Evolutionary conservation across 805 yeast genomes (phyloP).

Genomic region (Candida easanensis): DNA sequence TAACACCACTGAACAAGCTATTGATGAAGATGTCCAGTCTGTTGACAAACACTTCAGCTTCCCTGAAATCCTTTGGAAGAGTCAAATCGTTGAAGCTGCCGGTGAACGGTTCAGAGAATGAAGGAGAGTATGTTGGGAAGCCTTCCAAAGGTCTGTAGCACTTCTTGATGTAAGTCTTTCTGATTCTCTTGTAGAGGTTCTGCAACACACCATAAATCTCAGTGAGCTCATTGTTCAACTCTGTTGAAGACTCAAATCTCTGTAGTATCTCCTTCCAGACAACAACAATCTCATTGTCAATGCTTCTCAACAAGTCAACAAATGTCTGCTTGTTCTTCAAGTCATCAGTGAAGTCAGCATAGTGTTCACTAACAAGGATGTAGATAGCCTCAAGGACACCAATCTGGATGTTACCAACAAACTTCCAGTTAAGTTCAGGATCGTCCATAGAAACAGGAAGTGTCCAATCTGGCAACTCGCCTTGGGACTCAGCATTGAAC

Average conservation of each 20-base stretch:
- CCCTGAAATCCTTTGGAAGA: slow-evolving; percentile 38
- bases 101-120: slow-evolving; percentile 1
- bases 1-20: slow-evolving; percentile 53
- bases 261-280: slow-evolving; percentile 45
- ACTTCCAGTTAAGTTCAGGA: slow-evolving; percentile 56
- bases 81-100: slow-evolving; percentile 7
- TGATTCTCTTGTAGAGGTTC: slow-evolving; percentile 57
- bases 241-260: slow-evolving; percentile 21
- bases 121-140: slow-evolving; percentile 15
- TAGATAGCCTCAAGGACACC: slow-evolving; percentile 77
- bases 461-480: slow-evolving; percentile 60
- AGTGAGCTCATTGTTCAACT: slow-evolving; percentile 27
- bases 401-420: slow-evolving; percentile 73
- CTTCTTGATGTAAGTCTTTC: slow-evolving; percentile 67
- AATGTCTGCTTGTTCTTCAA: slow-evolving; percentile 55
- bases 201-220: slow-evolving; percentile 31
- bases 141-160: slow-evolving; percentile 55
- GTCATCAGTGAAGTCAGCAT: slow-evolving; percentile 71
- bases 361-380: slow-evolving; percentile 69
- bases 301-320: slow-evolving; percentile 60
- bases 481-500: slow-evolving; percentile 23
- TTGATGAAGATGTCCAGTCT: slow-evolving; percentile 61
- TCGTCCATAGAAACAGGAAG: slow-evolving; percentile 33
- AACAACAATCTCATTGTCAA: slow-evolving; percentile 60
- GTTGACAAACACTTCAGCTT: slow-evolving; percentile 59